A percentile compares a stretch with the other conserved stretches of the same genome.
These are phyloP conservation scores for Batkoa obscura DNA, from an alignment of 371 early-diverging fungal species.

Conservation along the genomic window DNA sequence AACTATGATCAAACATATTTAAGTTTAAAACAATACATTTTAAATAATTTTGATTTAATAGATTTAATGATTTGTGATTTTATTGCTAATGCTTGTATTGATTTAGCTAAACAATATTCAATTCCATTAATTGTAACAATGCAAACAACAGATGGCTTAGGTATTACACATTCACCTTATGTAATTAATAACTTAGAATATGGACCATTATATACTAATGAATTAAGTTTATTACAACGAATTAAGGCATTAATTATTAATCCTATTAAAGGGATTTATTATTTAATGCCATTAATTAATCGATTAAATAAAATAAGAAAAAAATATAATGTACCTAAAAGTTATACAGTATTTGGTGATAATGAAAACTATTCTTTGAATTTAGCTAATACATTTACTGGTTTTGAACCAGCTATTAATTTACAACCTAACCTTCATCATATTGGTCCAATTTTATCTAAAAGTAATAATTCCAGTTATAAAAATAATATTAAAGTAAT, in stretches of 20 bases:
- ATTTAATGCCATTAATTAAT: neutral
- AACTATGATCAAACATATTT: no score
- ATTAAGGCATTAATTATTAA: neutral
- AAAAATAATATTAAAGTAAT: no score
- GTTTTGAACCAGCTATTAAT: neutral
- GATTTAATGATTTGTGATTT: conserved; percentile 11
- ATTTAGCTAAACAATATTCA: conserved; percentile 8
- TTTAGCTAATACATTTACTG: neutral
- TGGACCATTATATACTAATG: neutral
- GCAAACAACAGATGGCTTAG: neutral
- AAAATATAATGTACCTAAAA: neutral
- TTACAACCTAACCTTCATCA: neutral
- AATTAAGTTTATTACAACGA: neutral
- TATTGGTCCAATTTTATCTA: neutral
- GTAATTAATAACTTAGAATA: neutral
- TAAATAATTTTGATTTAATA: neutral
- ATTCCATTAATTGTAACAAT: conserved; percentile 7
- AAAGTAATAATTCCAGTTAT: no score
- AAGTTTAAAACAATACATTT: no score
- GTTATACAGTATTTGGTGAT: neutral
- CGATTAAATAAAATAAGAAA: neutral
- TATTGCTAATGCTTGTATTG: conserved; percentile 10
- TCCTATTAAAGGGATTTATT: neutral
- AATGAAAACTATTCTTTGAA: neutral
- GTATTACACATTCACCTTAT: neutral